phyloP scores from a whole-genome alignment of 2,329 filamentous ascomycete species.

The Cladophialophora exuberans region DNA sequence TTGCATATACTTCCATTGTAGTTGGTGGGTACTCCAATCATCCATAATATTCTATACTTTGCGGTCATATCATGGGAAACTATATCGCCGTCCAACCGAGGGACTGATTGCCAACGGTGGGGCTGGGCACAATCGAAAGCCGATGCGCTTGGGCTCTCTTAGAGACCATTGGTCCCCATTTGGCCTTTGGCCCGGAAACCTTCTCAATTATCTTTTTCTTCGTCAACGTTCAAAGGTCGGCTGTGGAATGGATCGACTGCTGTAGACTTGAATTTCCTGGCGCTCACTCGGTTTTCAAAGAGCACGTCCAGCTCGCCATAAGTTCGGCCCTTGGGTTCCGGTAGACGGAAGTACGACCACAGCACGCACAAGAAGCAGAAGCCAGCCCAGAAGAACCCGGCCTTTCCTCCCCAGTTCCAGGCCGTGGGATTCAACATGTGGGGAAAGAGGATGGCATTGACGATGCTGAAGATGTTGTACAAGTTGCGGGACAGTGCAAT shows the following conservation, averaged over 20 bases:
- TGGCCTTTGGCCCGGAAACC: no score
- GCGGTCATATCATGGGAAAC: no score
- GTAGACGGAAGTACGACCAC: constrained; percentile 50
- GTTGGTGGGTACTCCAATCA: no score
- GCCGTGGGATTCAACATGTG: constrained; percentile 40
- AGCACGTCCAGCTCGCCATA: constrained; percentile 48
- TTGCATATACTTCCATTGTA: no score
- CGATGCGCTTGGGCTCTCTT: no score
- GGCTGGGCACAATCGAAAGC: no score
- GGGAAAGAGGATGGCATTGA: constrained; percentile 40
- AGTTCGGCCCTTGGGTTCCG: constrained; percentile 47
- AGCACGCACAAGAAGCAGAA: constrained; percentile 39
- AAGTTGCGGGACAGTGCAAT: constrained; percentile 56
- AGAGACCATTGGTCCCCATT: no score
- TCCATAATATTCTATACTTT: no score
- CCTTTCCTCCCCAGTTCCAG: constrained; percentile 43
- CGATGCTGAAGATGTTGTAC: constrained; percentile 51
- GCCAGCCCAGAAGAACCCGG: constrained; percentile 49
- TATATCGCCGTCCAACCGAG: no score
- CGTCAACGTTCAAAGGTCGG: no score
- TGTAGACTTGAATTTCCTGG: constrained; percentile 43
- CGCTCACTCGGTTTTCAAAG: constrained; percentile 44
- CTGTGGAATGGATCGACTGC: constrained; percentile 39
- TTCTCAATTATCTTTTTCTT: no score
- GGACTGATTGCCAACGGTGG: no score